Evolutionary conservation across 2,329 filamentous ascomycete genomes (phyloP), one percentile per base, ranked within the genome.

Genomic region (Clarireedia monteithiana): DNA sequence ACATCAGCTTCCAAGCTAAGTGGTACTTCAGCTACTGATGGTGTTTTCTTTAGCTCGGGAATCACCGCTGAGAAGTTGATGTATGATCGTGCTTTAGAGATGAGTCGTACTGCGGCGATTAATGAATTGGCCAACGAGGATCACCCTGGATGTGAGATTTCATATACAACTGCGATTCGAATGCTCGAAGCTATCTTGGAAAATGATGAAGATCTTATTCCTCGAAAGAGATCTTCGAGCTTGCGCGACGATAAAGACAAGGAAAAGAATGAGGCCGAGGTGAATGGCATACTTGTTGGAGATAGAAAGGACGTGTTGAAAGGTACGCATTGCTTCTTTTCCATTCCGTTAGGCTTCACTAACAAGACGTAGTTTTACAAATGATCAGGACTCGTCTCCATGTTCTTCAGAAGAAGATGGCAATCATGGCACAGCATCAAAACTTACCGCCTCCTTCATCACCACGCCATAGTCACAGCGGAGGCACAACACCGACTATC

Each of bases 141-240:
- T 70, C 76, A 97, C 24, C 74, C 77, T 0, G 90, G 91, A 15
- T 97, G 92, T 68, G 91, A 97, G 68, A 84, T 96, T 26, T 91
- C 91, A 17, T 99, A 99, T 68, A 80, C 89, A 53, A 97, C 94
- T 0, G 91, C 94, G 0, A 91, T 97, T 62, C 83, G 89, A 60
- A 94, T 99, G 87, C 80, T 97, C 14, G 92, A 99, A 73, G 94
- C 92, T 15, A 89, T 99, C 3, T 74, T 99, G 56, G 94, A 99
- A 64, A 86, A 81, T 48, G 91, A 95, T 58, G 90, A 84, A 26
- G 80, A 82, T 67, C 70, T 56, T 62, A 74, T 48, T 71, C 74
- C 48, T 71, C 72, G 64, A 71, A 76, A 45, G 72, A 59, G 63
- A 56, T 57, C 63, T 20, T 73, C 62, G 69, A 72, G 64, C 71